These are phyloP conservation scores for Magnusiomyces tetraspermus DNA, from an alignment of 1,139 yeast species.

Conservation along the genomic window DNA sequence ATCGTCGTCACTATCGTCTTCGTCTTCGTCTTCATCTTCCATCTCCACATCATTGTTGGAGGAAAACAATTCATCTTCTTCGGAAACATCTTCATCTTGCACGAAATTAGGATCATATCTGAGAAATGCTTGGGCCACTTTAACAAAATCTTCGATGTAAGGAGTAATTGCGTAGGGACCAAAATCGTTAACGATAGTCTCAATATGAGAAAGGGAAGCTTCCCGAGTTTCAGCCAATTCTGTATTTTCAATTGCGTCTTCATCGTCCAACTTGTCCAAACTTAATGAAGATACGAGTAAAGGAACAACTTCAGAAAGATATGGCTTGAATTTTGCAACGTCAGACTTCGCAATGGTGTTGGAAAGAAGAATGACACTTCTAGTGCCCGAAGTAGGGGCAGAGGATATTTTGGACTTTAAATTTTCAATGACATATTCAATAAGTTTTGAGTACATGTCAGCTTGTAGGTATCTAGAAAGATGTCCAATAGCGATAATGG, in stretches of 20 bases:
- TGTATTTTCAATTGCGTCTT: slow-evolving; percentile 16
- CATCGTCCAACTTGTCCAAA: slow-evolving; percentile 16
- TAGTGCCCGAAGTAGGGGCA: background rate
- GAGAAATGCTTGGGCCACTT: slow-evolving; percentile 37
- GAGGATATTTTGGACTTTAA: slow-evolving; percentile 13
- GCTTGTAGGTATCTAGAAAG: slow-evolving; percentile 35
- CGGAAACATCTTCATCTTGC: slow-evolving; percentile 34
- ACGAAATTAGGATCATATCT: slow-evolving; percentile 50
- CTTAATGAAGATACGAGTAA: slow-evolving; percentile 20
- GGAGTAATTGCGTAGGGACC: slow-evolving; percentile 20
- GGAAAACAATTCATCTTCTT: slow-evolving; percentile 30
- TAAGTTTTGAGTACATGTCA: slow-evolving; percentile 25
- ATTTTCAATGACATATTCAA: slow-evolving; percentile 19
- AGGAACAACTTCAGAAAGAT: slow-evolving; percentile 20
- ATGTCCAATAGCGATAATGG: slow-evolving; percentile 47
- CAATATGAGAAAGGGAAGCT: slow-evolving; percentile 27
- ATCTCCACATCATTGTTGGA: slow-evolving; percentile 5
- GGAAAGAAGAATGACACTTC: slow-evolving; percentile 20
- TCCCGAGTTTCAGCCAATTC: slow-evolving; percentile 29
- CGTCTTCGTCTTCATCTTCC: slow-evolving; percentile 17
- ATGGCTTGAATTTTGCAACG: slow-evolving; percentile 12
- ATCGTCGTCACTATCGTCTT: slow-evolving; percentile 18
- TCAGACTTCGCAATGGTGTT: slow-evolving; percentile 1
- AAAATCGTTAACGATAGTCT: slow-evolving; percentile 23
- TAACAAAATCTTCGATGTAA: slow-evolving; percentile 31